A percentile compares a stretch with the other conserved stretches of the same genome.
phyloP scores from a whole-genome alignment of 164 flowering plant genomes.

The Chimonanthus praecox region DNA sequence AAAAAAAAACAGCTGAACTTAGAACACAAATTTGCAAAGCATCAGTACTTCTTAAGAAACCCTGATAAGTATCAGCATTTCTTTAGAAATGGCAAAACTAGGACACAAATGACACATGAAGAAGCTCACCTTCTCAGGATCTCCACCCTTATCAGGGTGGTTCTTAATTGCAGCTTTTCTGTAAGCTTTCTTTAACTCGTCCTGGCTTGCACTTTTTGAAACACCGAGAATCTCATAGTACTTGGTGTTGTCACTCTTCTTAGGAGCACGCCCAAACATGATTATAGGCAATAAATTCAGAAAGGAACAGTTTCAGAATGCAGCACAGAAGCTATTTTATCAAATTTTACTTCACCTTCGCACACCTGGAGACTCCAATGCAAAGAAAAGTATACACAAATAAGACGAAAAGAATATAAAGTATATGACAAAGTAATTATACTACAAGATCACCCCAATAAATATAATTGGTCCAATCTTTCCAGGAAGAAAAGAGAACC shows the following conservation, averaged over 20 bases:
- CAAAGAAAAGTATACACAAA: not conserved
- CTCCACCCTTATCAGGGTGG: constrained; percentile 68
- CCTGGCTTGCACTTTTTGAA: constrained; percentile 36
- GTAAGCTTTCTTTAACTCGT: constrained; percentile 59
- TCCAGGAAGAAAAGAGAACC: not conserved
- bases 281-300: constrained; percentile 19
- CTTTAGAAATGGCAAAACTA: not conserved
- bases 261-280: constrained; percentile 59
- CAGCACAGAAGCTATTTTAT: not conserved
- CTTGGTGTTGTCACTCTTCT: constrained; percentile 43
- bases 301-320: not conserved
- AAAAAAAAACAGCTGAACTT: not conserved
- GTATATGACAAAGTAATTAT: not conserved
- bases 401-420: not conserved
- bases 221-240: constrained; percentile 56
- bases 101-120: not conserved
- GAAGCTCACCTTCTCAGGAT: constrained; percentile 49
- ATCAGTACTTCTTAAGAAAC: not conserved
- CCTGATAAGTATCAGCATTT: not conserved
- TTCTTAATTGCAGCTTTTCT: constrained; percentile 55
- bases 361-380: not conserved
- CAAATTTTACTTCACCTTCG: not conserved
- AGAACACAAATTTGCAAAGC: not conserved
- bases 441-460: not conserved
- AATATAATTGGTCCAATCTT: not conserved